Conservation (phyloP, 192 early-diverging fungal species). For the Umbelopsis ramanniana region DNA sequence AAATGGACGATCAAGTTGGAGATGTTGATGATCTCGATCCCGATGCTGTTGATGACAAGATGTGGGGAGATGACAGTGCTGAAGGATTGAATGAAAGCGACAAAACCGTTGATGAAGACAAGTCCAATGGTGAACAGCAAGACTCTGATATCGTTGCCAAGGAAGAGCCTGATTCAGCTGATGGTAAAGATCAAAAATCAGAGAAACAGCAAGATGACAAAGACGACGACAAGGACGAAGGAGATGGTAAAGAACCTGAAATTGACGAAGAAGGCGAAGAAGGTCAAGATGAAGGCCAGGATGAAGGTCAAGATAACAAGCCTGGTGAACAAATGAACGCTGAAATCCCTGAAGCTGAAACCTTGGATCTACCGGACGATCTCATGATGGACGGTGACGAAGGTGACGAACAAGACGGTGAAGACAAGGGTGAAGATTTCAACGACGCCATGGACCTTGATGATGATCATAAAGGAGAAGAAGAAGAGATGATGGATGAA, state of each 20-base stretch:
- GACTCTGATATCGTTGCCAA: slow-evolving; percentile 72
- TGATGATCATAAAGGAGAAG: slow-evolving; percentile 44
- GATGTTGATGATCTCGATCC: slow-evolving; percentile 87
- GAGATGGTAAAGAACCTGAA: slow-evolving; percentile 51
- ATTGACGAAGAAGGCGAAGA: slow-evolving; percentile 48
- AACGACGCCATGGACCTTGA: slow-evolving; percentile 59
- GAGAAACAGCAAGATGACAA: slow-evolving; percentile 43
- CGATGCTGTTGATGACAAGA: slow-evolving; percentile 93
- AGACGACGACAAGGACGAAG: slow-evolving; percentile 54
- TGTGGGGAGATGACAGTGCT: slow-evolving; percentile 90
- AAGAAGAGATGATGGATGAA: slow-evolving; percentile 46
- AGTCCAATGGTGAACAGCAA: slow-evolving; percentile 48
- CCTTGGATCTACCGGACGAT: slow-evolving; percentile 79
- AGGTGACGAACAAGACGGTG: slow-evolving; percentile 55
- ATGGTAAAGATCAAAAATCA: slow-evolving; percentile 45
- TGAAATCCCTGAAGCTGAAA: slow-evolving; percentile 73
- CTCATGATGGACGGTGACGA: slow-evolving; percentile 71
- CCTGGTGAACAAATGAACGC: slow-evolving; percentile 54
- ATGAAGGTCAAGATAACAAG: slow-evolving; percentile 45
- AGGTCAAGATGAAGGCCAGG: slow-evolving; percentile 43
- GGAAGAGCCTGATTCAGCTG: slow-evolving; percentile 52
- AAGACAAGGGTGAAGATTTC: slow-evolving; percentile 56
- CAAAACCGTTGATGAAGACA: slow-evolving; percentile 68
- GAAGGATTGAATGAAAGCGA: slow-evolving; percentile 65
- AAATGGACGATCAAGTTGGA: slow-evolving; percentile 89